A percentile compares a stretch with the other conserved stretches of the same genome.
phyloP scores from a whole-genome alignment of 148 eudicot genomes.

The Drosera capensis region DNA sequence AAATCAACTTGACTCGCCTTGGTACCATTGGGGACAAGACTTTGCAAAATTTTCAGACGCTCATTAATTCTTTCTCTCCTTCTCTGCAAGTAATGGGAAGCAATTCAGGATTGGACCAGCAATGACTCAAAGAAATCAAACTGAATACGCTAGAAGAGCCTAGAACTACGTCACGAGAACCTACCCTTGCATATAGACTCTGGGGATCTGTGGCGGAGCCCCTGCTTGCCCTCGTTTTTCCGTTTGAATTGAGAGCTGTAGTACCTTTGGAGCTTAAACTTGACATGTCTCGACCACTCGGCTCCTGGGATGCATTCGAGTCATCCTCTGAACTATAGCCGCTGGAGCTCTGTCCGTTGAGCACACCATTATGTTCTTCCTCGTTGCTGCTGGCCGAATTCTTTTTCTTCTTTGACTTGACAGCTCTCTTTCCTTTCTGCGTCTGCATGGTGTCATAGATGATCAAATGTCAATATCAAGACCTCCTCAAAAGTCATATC shows the following conservation, averaged over 20 bases:
- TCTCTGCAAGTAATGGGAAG: conserved; percentile 23
- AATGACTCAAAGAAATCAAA: neutral
- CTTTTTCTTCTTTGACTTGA: conserved; percentile 29
- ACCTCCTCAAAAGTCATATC: neutral
- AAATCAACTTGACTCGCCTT: conserved; percentile 26
- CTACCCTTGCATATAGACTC: conserved; percentile 86
- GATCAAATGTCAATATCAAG: neutral
- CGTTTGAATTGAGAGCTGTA: conserved; percentile 12
- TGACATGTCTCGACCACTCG: conserved; percentile 10
- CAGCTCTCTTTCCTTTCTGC: conserved; percentile 35
- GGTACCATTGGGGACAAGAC: conserved; percentile 74
- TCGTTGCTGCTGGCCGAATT: conserved; percentile 11
- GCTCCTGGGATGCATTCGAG: conserved; percentile 24
- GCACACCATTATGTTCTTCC: conserved; percentile 14
- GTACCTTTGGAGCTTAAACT: conserved; percentile 20
- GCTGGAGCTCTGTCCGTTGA: conserved; percentile 14
- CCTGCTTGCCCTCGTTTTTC: conserved; percentile 44
- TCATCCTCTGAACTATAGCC: conserved; percentile 34
- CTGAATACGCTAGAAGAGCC: neutral
- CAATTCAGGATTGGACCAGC: neutral
- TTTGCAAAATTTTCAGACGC: conserved; percentile 52
- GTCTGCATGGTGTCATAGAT: conserved; percentile 14
- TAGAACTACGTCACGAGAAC: neutral
- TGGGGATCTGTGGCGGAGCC: conserved; percentile 91
- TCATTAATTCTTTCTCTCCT: conserved; percentile 71